Percentiles rank a stretch among this genome's conserved stretches.
phyloP scores from a whole-genome alignment of 805 yeast species.

The Myxozyma geophila region DNA sequence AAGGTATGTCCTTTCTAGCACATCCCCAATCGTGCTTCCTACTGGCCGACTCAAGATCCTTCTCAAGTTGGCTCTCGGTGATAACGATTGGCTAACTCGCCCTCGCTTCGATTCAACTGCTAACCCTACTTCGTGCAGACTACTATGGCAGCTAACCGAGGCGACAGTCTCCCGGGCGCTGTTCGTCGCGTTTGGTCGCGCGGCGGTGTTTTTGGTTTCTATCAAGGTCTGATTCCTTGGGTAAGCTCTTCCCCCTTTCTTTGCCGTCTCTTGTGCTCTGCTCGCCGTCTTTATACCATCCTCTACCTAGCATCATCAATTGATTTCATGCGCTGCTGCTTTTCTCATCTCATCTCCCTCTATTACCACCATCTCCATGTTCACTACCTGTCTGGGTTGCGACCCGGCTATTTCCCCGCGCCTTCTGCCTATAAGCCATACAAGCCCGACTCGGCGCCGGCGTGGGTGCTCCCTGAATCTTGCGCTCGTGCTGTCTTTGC shows the following conservation, averaged over 20 bases:
- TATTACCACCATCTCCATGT: not conserved
- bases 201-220: constrained; percentile 91
- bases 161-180: constrained; percentile 67
- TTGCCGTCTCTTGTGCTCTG: not conserved
- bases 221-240: constrained; percentile 98
- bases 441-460: constrained; percentile 11
- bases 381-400: not conserved
- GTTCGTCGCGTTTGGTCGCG: constrained; percentile 82
- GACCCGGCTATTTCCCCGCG: constrained; percentile 7
- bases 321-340: not conserved
- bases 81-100: not conserved
- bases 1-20: constrained; percentile 43
- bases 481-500: not conserved
- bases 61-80: not conserved
- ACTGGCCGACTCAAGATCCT: not conserved
- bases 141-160: constrained; percentile 97
- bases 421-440: not conserved
- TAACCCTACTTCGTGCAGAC: constrained; percentile 53
- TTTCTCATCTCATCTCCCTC: not conserved
- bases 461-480: not conserved
- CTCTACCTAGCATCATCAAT: not conserved
- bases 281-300: not conserved
- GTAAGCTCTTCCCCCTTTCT: constrained; percentile 20
- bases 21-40: not conserved
- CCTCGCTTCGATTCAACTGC: constrained; percentile 4